Conservation (phyloP, 2,329 filamentous ascomycete species). For the Diaporthe longicolla region DNA sequence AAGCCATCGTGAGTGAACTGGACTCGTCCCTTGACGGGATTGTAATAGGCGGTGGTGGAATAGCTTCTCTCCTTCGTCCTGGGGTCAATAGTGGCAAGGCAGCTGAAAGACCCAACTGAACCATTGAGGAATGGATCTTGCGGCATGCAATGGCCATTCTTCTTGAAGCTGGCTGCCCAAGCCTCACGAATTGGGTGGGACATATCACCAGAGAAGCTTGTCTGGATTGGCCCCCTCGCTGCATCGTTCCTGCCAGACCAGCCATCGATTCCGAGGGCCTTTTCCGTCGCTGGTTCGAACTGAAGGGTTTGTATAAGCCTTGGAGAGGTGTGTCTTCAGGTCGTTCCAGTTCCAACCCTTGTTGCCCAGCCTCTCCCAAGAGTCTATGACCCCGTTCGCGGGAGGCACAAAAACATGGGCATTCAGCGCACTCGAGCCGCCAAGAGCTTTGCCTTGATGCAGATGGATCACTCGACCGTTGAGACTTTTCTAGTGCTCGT, state of each 20-base stretch:
- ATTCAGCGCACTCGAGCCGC: slow-evolving; percentile 51
- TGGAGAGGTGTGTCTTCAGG: slow-evolving; percentile 51
- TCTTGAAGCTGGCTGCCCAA: slow-evolving; percentile 28
- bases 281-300: not conserved
- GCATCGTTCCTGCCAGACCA: slow-evolving; percentile 18
- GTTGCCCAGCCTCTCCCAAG: slow-evolving; percentile 50
- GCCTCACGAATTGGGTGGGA: slow-evolving; percentile 26
- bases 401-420: slow-evolving; percentile 44
- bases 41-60: slow-evolving; percentile 41
- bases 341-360: slow-evolving; percentile 47
- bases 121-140: slow-evolving; percentile 27
- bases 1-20: slow-evolving; percentile 43
- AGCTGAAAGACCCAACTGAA: slow-evolving; percentile 36
- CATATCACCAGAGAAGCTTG: slow-evolving; percentile 15
- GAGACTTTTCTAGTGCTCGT: slow-evolving; percentile 29
- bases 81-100: slow-evolving; percentile 40
- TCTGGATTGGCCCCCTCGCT: slow-evolving; percentile 27
- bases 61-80: slow-evolving; percentile 43
- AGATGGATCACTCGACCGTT: slow-evolving; percentile 51
- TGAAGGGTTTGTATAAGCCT: slow-evolving; percentile 40
- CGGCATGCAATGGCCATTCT: not conserved
- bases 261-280: not conserved
- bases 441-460: slow-evolving; percentile 52
- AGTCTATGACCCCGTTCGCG: slow-evolving; percentile 46
- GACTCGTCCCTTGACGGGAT: slow-evolving; percentile 41